Conservation (phyloP, 306 rosid genomes). For the Pterocarpus macrocarpus region DNA sequence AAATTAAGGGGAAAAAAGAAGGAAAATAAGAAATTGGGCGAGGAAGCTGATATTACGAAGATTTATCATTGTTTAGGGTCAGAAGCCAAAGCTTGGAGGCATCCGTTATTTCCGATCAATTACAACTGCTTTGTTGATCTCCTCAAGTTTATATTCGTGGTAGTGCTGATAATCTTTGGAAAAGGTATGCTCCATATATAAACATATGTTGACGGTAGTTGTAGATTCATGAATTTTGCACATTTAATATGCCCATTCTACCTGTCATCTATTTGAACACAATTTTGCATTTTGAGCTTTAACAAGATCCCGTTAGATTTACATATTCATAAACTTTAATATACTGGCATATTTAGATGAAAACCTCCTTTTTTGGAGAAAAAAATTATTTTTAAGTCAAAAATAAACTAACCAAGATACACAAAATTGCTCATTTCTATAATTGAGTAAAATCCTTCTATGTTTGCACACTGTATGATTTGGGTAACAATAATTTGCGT, state of each 20-base stretch:
- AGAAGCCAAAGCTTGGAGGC: slow-evolving; percentile 3
- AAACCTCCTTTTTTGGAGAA: not conserved
- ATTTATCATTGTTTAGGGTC: slow-evolving; percentile 5
- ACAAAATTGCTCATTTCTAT: too few relatives aligned
- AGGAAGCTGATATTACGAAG: not conserved
- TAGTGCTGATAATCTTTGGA: slow-evolving; percentile 34
- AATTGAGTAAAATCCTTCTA: too few relatives aligned
- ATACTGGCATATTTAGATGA: not conserved
- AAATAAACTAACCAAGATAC: too few relatives aligned
- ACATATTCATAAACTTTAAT: not conserved
- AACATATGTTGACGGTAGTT: not conserved
- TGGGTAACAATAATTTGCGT: too few relatives aligned
- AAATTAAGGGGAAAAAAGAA: too few relatives aligned
- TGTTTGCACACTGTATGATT: too few relatives aligned
- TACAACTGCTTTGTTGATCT: slow-evolving; percentile 6
- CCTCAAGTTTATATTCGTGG: not conserved
- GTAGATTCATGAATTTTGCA: not conserved
- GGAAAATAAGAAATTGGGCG: too few relatives aligned
- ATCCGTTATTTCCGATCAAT: slow-evolving; percentile 29
- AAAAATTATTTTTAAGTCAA: too few relatives aligned
- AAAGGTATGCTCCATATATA: slow-evolving; percentile 24
- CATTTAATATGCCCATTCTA: not conserved
- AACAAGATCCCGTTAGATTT: not conserved
- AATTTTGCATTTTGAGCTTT: not conserved
- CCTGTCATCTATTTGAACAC: not conserved